Base-by-base conservation (phyloP, 371 early-diverging fungal genomes). In the Mucor racemosus region DNA sequence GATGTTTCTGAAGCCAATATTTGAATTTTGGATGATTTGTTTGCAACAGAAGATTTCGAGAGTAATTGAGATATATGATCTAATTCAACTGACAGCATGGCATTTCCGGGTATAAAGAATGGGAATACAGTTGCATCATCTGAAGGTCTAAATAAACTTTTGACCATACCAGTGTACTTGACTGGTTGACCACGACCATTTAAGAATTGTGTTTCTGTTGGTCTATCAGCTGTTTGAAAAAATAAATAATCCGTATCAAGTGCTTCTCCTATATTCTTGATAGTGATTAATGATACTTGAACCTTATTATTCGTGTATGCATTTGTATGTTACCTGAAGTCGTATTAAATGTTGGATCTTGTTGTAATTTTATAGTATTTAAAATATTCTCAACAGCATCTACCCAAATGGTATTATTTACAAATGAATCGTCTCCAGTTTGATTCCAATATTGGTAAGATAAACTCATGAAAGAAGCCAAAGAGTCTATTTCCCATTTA, bases 61-160 rank as follows among this genome's bases (percentile, higher is more conserved):
- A 82, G 42, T 39, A 82, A 21, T 39, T 71, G 63, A 33, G 76
- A 82, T 34, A 75, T 26, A 59, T 78, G 74, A 33, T 39, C 62
- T 26, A 91, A 72, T 70, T 89, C 91, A 3, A 87, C 88, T 3
- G 87, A 77, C 4, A 88, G 69, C 76, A 88, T 87, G 5, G 90
- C 90, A 62, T 91, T 91, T n/a, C 88, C 84, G 6, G 91, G 90
- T 21, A 89, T 78, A 44, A 85, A 80, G 67, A 88, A 89, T 1
- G 89, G 87, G 62, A 84, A 84, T 1, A 83, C 76, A 10, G 86
- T 82, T 0, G 87, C 82, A 68, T 90, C 91, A 68, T 91, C 91
- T 9, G 86, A 87, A 7, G 90, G 90, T 31, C 91, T 63, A 71
- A 91, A 91, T 54, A 86, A 61, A 11, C 82, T 80, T 54, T 82